Base-by-base conservation (phyloP, 768 basidiomycete species). In the Gautieria morchelliformis region DNA sequence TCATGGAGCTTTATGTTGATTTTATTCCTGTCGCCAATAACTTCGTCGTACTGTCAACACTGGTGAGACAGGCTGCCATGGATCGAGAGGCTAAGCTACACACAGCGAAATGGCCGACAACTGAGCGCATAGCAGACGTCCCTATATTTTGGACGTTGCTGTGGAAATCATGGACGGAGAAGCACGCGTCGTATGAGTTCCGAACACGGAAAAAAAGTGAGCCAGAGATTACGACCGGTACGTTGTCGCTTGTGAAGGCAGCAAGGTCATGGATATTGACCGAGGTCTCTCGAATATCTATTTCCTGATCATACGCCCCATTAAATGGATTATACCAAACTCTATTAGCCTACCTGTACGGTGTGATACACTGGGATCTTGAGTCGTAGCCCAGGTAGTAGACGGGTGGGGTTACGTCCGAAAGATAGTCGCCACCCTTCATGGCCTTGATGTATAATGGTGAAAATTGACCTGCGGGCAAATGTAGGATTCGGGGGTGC, bases 141-240 rank as follows among this genome's bases (percentile, higher is more conserved):
- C 79, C 79, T 5, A 77, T 79, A 57, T 78, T 78, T 55, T 72
- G 71, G 27, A 81, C 75, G 60, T 80, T 81, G 9, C 63, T 65
- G 48, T 74, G 68, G 15, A 80, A 76, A 55, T 80, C 70, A 58
- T 75, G 74, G 0, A 81, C 75, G 20, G 67, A 70, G 63, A 80
- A 82, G 59, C 77, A 79, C 0, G 80, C 78, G 67, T 76, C 74
- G 67, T 81, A 81, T 45, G 77, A 75, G 59, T 82, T 73, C 0
- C 64, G 64, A 32, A 82, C 74, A 7, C 77, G 74, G 64, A 73
- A 82, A 65, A 82, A 81, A 0, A 81, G 69, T 1, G 79, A 80
- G 12, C 80, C 80, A 3, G 79, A 79, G 46, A 75, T 72, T 5
- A 72, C 64, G 4, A 81, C 76, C 5, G 80, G 80, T 1, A 81